Conservation (phyloP, 768 basidiomycete genomes). For the Pluteus cervinus region DNA sequence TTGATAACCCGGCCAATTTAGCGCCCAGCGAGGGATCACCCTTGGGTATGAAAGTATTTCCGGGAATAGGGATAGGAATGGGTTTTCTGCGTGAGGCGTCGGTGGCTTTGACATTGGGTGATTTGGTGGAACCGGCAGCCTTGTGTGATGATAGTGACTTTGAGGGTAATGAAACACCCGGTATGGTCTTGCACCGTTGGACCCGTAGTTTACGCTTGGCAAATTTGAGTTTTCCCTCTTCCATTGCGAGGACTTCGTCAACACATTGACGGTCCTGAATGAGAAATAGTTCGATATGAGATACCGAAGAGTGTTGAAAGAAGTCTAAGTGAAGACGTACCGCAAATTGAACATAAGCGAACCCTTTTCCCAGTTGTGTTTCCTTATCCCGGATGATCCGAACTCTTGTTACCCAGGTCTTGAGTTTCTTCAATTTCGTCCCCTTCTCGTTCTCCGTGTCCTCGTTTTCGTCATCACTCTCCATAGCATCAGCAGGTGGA, state of each 20-base stretch:
- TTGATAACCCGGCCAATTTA: constrained; percentile 69
- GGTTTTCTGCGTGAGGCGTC: constrained; percentile 12
- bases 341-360: constrained; percentile 85
- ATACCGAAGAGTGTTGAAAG: not conserved
- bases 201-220: constrained; percentile 90
- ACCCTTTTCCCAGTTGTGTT: constrained; percentile 92
- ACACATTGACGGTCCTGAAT: constrained; percentile 83
- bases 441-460: constrained; percentile 20
- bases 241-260: constrained; percentile 85
- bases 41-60: constrained; percentile 45
- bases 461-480: constrained; percentile 15
- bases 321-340: constrained; percentile 39
- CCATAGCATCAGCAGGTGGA: constrained; percentile 28
- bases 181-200: constrained; percentile 80
- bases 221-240: constrained; percentile 75
- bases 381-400: constrained; percentile 85
- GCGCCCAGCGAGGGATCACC: constrained; percentile 81
- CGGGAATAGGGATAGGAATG: constrained; percentile 8
- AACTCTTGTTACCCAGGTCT: constrained; percentile 75
- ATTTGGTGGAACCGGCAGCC: constrained; percentile 6
- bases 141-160: constrained; percentile 16
- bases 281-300: constrained; percentile 1
- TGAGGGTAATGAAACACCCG: constrained; percentile 29
- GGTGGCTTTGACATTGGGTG: constrained; percentile 5
- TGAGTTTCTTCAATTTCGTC: constrained; percentile 26